These are phyloP conservation scores for Nakazawaea holstii DNA, from an alignment of 805 yeast genomes.

Conservation along the genomic window DNA sequence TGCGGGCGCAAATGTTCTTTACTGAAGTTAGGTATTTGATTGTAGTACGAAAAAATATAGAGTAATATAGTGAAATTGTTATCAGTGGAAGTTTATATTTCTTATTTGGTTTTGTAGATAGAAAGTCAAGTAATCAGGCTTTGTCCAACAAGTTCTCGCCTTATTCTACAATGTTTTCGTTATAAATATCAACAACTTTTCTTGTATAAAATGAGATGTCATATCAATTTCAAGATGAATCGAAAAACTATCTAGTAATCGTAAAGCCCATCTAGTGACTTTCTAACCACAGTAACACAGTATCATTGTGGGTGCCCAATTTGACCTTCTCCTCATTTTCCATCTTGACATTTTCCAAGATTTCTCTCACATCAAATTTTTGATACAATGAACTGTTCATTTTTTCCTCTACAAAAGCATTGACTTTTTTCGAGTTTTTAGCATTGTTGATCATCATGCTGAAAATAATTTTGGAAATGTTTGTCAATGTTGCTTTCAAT, in stretches of 20 bases:
- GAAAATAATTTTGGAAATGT: constrained; percentile 36
- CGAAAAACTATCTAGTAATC: too few relatives aligned
- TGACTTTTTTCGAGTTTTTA: constrained; percentile 15
- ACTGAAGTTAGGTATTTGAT: too few relatives aligned
- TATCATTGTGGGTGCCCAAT: constrained; percentile 20
- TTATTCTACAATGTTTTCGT: too few relatives aligned
- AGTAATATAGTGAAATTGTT: not conserved
- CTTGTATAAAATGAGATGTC: too few relatives aligned
- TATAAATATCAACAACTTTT: too few relatives aligned
- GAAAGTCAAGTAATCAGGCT: too few relatives aligned
- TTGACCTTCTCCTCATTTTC: constrained; percentile 19
- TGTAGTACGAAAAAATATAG: too few relatives aligned
- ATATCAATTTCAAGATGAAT: too few relatives aligned
- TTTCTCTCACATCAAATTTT: constrained; percentile 10
- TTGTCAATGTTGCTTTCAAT: constrained; percentile 37
- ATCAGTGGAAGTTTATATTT: not conserved
- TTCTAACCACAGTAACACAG: constrained; percentile 11
- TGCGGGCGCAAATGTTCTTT: too few relatives aligned
- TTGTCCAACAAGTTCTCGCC: too few relatives aligned
- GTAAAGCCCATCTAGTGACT: constrained; percentile 4
- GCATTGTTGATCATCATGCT: constrained; percentile 20
- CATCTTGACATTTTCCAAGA: constrained; percentile 14
- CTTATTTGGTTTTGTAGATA: not conserved
- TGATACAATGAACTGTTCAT: constrained; percentile 10
- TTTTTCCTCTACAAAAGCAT: constrained; percentile 16